Conservation (phyloP, 352 stramenopile species). For the Pythium apleroticum region DNA sequence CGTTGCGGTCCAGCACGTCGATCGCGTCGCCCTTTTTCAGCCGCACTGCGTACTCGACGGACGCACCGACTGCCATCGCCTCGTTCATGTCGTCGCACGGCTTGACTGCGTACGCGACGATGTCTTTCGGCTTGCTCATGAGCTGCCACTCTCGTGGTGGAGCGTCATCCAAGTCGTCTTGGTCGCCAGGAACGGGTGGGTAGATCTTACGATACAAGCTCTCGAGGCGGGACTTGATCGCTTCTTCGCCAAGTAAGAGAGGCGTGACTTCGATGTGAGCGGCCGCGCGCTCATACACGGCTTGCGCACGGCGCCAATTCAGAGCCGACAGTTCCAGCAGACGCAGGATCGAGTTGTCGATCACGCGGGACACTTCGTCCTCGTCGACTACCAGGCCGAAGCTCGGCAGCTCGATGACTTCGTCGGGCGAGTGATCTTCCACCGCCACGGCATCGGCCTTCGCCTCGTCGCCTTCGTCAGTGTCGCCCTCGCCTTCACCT, state of each 20-base stretch:
- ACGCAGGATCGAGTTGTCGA: slow-evolving; percentile 51
- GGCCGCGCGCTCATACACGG: slow-evolving; percentile 53
- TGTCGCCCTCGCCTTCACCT: not conserved
- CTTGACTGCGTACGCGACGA: slow-evolving; percentile 50
- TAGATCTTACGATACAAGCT: slow-evolving; percentile 57
- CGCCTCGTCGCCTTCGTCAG: slow-evolving; percentile 4
- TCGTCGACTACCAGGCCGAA: slow-evolving; percentile 65
- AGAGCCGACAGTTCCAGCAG: slow-evolving; percentile 60
- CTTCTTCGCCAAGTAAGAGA: slow-evolving; percentile 49
- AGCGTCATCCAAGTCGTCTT: slow-evolving; percentile 21
- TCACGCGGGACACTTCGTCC: slow-evolving; percentile 66
- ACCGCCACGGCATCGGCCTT: not conserved
- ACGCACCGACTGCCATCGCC: slow-evolving; percentile 44
- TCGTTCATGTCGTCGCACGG: slow-evolving; percentile 25
- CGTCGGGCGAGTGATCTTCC: slow-evolving; percentile 6
- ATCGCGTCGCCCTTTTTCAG: slow-evolving; percentile 60
- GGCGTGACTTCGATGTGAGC: slow-evolving; percentile 53
- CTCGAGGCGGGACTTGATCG: slow-evolving; percentile 47
- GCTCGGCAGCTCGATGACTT: slow-evolving; percentile 16
- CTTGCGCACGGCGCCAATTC: slow-evolving; percentile 72
- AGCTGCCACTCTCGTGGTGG: slow-evolving; percentile 33
- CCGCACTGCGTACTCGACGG: slow-evolving; percentile 65
- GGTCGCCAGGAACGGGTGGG: slow-evolving; percentile 19
- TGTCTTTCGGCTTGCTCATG: slow-evolving; percentile 40
- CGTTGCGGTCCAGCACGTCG: slow-evolving; percentile 77